Base-by-base conservation (phyloP, 2,329 filamentous ascomycete genomes). In the Dryadomyces sulphureus region DNA sequence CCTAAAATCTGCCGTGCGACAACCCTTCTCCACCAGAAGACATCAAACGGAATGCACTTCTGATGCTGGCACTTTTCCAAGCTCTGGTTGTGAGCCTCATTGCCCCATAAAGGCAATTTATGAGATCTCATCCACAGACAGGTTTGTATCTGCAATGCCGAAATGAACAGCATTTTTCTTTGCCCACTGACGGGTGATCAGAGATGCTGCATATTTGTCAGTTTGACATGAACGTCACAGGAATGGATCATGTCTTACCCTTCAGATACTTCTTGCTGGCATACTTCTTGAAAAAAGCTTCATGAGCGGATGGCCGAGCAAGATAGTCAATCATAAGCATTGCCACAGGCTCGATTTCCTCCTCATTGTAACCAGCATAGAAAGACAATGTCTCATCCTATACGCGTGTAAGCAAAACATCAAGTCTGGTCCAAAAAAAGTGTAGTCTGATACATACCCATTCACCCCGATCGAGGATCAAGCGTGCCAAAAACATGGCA, bases 241-340 rank as follows among this genome's bases (percentile, higher is more conserved):
- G 19, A 30, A 16, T 25, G 24, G 2, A 8, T 19, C 20, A 48
- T 56, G 27, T 14, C 74, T 67, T 79, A 94, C 90, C 89, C 71
- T 98, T 98, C 57, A 96, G 69, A 68, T 96, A 98, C 68, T 94
- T 95, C 73, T 96, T 98, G 77, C 87, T 94, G 47, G 92, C 92
- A 63, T 98, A 98, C 67, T 98, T 98, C 77, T 94, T 94, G 75
- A 95, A 96, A 73, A 98, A 95, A 34, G 92, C 93, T 62, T 96
- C 90, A 59, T 98, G 92, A 38, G 81, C 77, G 45, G 95, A 84
- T 22, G 90, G 92, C 12, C 85, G 80, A 49, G 84, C 84, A 35
- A 98, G 81, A 62, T 98, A 98, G 63, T 98, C 89, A 50, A 98
- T 79, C 89, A 98, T 95, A 50, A 96, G 74, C 56, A 83, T 76